Percentiles rank a stretch among this genome's conserved stretches.
These are phyloP conservation scores for Chaetothyriales sp. DNA, from an alignment of 2,329 filamentous ascomycete genomes.

Conservation along the genomic window DNA sequence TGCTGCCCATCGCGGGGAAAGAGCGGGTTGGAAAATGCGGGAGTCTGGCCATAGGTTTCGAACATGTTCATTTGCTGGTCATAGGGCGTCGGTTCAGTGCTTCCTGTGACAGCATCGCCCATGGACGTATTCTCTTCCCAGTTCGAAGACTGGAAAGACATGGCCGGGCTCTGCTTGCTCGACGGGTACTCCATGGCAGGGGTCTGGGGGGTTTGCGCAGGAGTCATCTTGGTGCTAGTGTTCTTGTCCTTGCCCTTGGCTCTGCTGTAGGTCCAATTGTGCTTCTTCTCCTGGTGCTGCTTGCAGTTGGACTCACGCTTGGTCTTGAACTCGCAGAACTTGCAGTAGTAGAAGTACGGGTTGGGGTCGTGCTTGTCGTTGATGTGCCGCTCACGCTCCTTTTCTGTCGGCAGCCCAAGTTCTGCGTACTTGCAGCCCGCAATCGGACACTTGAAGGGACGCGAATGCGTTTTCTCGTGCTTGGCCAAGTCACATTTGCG, in stretches of 20 bases:
- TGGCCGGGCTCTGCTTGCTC: conserved; percentile 28
- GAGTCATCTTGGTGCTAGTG: conserved; percentile 26
- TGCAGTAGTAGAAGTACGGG: conserved; percentile 70
- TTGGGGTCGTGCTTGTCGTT: conserved; percentile 85
- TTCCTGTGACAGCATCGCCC: conserved; percentile 15
- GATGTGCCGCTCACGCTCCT: conserved; percentile 87
- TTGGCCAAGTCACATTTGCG: conserved; percentile 95
- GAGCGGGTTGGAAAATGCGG: conserved; percentile 12
- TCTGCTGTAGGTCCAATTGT: conserved; percentile 77
- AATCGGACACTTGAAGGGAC: conserved; percentile 84
- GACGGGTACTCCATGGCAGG: conserved; percentile 38
- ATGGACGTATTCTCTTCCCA: conserved; percentile 13
- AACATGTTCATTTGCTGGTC: conserved; percentile 14
- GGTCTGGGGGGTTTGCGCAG: conserved; percentile 41
- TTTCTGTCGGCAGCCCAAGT: conserved; percentile 90
- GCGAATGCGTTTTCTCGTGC: conserved; percentile 94
- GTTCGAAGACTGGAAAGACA: conserved; percentile 19
- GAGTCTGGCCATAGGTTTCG: conserved; percentile 6
- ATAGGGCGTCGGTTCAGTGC: conserved; percentile 13
- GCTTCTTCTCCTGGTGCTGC: conserved; percentile 96
- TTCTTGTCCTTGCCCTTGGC: conserved; percentile 77
- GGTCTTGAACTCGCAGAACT: conserved; percentile 82
- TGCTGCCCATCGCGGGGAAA: conserved; percentile 13
- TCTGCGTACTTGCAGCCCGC: conserved; percentile 76
- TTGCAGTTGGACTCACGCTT: conserved; percentile 96